Percentiles rank a stretch among this genome's conserved stretches.
Evolutionary conservation across 306 rosid genomes (phyloP).

Genomic region (Trifolium subterraneum): DNA sequence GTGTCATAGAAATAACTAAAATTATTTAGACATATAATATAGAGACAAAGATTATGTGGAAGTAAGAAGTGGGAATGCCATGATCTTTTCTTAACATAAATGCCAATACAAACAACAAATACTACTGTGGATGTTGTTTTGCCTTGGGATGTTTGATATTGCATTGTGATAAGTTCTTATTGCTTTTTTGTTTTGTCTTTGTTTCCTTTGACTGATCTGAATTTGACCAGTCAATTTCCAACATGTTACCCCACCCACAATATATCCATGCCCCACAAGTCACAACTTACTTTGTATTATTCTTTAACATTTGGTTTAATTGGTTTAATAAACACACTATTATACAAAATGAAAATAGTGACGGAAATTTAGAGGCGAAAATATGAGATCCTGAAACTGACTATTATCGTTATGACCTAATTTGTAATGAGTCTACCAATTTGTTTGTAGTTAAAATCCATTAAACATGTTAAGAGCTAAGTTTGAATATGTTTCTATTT

Average conservation of each 20-base stretch:
- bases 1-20: neutral
- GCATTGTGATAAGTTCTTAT: constrained; percentile 52
- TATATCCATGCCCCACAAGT: constrained; percentile 39
- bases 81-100: constrained; percentile 54
- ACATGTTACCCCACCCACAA: constrained; percentile 52
- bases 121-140: constrained; percentile 13
- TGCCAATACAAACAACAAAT: constrained; percentile 35
- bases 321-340: neutral
- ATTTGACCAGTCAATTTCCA: constrained; percentile 70
- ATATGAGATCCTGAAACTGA: too few relatives aligned
- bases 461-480: too few relatives aligned
- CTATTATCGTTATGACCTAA: too few relatives aligned
- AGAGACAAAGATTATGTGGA: constrained; percentile 38
- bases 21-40: neutral
- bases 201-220: constrained; percentile 46
- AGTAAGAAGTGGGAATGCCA: constrained; percentile 44
- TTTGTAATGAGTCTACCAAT: too few relatives aligned
- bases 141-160: constrained; percentile 35
- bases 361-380: too few relatives aligned
- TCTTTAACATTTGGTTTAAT: constrained; percentile 19
- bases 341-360: too few relatives aligned
- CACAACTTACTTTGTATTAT: constrained; percentile 26
- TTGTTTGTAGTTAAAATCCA: too few relatives aligned
- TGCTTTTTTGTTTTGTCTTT: constrained; percentile 31
- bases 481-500: too few relatives aligned